phyloP scores from a whole-genome alignment of 768 basidiomycete species.

The Leccinum rimulosum region DNA sequence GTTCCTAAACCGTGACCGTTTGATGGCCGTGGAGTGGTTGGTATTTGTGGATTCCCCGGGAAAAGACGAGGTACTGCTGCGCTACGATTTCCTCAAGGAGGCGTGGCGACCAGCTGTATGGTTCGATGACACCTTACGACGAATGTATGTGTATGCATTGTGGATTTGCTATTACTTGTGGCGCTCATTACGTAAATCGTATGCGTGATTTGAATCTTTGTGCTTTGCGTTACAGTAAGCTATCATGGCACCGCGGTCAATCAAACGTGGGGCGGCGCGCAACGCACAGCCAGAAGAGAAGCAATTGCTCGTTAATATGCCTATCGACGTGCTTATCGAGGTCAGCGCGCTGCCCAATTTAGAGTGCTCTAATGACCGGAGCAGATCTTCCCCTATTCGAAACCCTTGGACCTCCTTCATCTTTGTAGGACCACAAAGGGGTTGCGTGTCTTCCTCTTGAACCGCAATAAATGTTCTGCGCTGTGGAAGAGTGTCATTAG shows the following conservation, averaged over 20 bases:
- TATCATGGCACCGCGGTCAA: conserved; percentile 4
- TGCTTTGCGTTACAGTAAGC: neutral
- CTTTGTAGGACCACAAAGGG: conserved; percentile 31
- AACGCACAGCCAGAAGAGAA: neutral
- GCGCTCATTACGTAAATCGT: neutral
- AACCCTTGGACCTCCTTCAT: conserved; percentile 33
- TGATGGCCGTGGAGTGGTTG: neutral
- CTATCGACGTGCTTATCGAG: conserved; percentile 16
- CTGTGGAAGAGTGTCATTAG: conserved; percentile 30
- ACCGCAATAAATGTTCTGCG: conserved; percentile 9
- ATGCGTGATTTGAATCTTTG: neutral
- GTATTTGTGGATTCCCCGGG: neutral
- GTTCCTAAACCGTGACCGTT: conserved; percentile 69
- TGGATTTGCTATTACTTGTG: conserved; percentile 4
- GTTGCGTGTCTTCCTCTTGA: conserved; percentile 20
- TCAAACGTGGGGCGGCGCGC: neutral
- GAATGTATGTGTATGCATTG: conserved; percentile 11
- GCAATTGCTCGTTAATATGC: conserved; percentile 5
- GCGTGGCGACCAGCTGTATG: neutral
- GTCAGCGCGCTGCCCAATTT: neutral
- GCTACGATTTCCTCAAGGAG: conserved; percentile 4
- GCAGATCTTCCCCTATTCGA: conserved; percentile 10
- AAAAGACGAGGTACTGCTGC: neutral
- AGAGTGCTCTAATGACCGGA: neutral
- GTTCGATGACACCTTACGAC: conserved; percentile 15